Base-by-base conservation (phyloP, 176 grass and related monocot species). In the Triticum turgidum region DNA sequence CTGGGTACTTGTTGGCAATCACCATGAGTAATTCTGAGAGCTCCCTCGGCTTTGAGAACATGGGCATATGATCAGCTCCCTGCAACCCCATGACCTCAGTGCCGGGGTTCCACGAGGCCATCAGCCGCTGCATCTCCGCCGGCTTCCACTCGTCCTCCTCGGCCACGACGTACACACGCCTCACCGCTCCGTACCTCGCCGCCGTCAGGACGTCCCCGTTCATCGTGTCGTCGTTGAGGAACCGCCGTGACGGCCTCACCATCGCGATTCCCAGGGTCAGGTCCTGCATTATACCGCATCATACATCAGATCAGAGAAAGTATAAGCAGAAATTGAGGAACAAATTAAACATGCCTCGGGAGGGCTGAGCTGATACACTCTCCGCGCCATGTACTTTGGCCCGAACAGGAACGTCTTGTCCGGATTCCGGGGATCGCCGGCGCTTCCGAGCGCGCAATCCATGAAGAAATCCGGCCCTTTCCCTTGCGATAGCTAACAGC, bases 21-120 rank as follows among this genome's bases (percentile, higher is more conserved):
- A 90, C 86, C 29, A 75, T 7, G 2, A 96, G 81, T 18, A 78
- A 15, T 1, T 86, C 30, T 15, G 64, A 80, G 15, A 96, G 47
- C 70, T 93, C 87, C 49, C 73, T 72, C 0, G 87, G 69, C 76
- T 73, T 85, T 1, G 91, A 96, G 15, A 88, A 8, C 91, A 96
- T 91, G 1, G 54, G 21, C 87, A 86, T 86, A 73, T 96, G 94
- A 63, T 89, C 91, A 17, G 91, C 87, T 32, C 82, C 82, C 11
- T 86, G 24, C 1, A 95, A 9, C 1, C 27, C 65, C 44, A 11
- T 80, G 11, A 94, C 88, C 15, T 92, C 80, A 8, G 77, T 87
- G 47, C 83, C 80, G 0, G 88, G 88, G 76, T 79, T 88, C 52
- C 59, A 63, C 22, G 92, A 69, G 3, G 80, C 82, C 89, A 94